Percentiles rank a stretch among this genome's conserved stretches.
These are phyloP conservation scores for Eucalyptus erythrocorys DNA, from an alignment of 345 rosid species.

Conservation along the genomic window DNA sequence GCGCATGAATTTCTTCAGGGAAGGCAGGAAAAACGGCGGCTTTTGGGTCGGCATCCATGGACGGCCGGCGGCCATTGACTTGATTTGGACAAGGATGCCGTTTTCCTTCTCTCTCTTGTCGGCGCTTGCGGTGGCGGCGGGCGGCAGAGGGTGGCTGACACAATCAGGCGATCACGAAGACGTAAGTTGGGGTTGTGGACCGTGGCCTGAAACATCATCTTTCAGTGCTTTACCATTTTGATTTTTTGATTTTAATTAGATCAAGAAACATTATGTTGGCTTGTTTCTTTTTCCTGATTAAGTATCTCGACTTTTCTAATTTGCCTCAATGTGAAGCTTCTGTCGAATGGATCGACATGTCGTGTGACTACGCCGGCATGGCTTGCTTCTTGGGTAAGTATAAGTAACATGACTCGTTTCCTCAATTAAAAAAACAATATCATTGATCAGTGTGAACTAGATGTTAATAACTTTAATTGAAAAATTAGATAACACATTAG, in stretches of 20 bases:
- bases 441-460: accelerated
- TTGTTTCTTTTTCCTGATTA: neutral
- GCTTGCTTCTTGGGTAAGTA: neutral
- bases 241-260: neutral
- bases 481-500: neutral
- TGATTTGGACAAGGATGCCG: neutral
- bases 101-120: neutral
- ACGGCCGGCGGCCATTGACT: neutral
- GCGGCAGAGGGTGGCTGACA: neutral
- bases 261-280: neutral
- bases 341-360: neutral
- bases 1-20: too few species aligned
- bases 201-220: neutral
- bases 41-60: neutral
- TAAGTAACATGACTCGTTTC: accelerated
- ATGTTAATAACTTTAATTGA: neutral
- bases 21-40: neutral
- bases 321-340: neutral
- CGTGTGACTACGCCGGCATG: neutral
- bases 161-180: neutral
- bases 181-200: neutral
- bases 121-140: neutral
- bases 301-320: neutral
- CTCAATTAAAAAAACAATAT: neutral
- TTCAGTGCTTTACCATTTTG: neutral